Conservation (phyloP, 805 yeast species). For the Nakazawaea anatomiae region DNA sequence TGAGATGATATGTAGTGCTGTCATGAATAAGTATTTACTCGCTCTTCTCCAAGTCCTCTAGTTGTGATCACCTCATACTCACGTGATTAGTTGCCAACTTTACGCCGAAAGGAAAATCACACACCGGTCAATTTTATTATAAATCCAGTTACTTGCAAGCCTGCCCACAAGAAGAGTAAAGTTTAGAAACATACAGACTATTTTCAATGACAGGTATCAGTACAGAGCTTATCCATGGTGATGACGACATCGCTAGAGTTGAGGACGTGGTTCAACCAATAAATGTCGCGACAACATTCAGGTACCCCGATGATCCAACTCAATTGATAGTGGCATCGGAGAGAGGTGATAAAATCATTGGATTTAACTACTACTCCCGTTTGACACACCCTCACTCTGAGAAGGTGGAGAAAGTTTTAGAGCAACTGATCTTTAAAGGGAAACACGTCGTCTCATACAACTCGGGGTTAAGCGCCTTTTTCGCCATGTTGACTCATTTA, state of each 20-base stretch:
- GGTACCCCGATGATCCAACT: slow-evolving; percentile 56
- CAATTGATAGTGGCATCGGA: slow-evolving; percentile 43
- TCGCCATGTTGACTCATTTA: slow-evolving; percentile 61
- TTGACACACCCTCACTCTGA: slow-evolving; percentile 66
- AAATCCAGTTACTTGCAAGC: too few relatives aligned
- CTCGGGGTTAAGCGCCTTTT: slow-evolving; percentile 79
- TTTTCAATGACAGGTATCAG: slow-evolving; percentile 37
- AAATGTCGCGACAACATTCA: slow-evolving; percentile 73
- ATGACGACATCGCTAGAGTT: slow-evolving; percentile 43
- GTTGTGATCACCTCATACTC: too few relatives aligned
- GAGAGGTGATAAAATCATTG: slow-evolving; percentile 10
- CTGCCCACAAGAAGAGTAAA: too few relatives aligned
- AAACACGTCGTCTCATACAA: slow-evolving; percentile 53
- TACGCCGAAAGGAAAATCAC: too few relatives aligned
- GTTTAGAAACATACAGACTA: too few relatives aligned
- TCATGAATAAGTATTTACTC: too few relatives aligned
- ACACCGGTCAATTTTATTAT: too few relatives aligned
- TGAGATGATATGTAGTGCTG: too few relatives aligned
- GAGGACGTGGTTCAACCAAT: slow-evolving; percentile 75
- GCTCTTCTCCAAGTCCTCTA: too few relatives aligned
- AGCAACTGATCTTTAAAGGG: slow-evolving; percentile 42
- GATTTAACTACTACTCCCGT: slow-evolving; percentile 56
- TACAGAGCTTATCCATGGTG: slow-evolving; percentile 66
- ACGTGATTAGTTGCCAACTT: too few relatives aligned
- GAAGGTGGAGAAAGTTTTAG: slow-evolving; percentile 62